Base-by-base conservation (phyloP, 2,329 filamentous ascomycete species). In the Tolypocladium ovalisporum region DNA sequence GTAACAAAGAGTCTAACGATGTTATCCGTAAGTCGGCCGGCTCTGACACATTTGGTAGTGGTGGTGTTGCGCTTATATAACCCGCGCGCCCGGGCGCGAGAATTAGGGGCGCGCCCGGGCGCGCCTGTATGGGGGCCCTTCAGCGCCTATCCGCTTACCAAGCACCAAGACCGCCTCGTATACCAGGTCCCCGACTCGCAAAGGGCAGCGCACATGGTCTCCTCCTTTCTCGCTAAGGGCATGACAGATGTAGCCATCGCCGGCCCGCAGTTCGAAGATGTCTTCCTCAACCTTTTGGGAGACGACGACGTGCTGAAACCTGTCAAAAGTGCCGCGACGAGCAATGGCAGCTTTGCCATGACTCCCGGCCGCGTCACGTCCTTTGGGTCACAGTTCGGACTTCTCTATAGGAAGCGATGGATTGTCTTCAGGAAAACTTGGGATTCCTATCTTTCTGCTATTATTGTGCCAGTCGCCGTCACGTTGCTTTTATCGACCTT, bases 101-200 rank as follows among this genome's bases (percentile, higher is more conserved):
- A 12, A 5, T 37, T 13, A 13, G 36, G 10, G 36, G 36, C 36
- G 36, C 36, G 32, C 32, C 32, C 32, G 32, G 32, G 32, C 32
- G 32, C 32, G 32, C 4, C 32, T 9, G 5, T 34, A 34, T 34
- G 32, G n/a, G n/a, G n/a, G n/a, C n/a, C n/a, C n/a, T 63, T 67
- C n/a, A 66, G 77, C 52, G 63, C 71, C 10, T 74, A 66, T 57
- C 68, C 70, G 55, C 56, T 70, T 35, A 76, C 75, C 0, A 74
- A 81, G 4, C 86, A 84, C 62, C 79, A 79, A 54, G 76, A 86
- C n/a, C 68, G 74, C 1, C n/a, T 69, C 75, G 82, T 64, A 78
- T 90, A 61, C 75, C 80, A 61, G 71, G 84, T 60, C 73, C 79
- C 65, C 2, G 65, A 69, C 53, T 70, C 70, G 1, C 54, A 36